A percentile compares a stretch with the other conserved stretches of the same genome.
Evolutionary conservation across 306 rosid species (phyloP).

Genomic region (Quercus gilva): DNA sequence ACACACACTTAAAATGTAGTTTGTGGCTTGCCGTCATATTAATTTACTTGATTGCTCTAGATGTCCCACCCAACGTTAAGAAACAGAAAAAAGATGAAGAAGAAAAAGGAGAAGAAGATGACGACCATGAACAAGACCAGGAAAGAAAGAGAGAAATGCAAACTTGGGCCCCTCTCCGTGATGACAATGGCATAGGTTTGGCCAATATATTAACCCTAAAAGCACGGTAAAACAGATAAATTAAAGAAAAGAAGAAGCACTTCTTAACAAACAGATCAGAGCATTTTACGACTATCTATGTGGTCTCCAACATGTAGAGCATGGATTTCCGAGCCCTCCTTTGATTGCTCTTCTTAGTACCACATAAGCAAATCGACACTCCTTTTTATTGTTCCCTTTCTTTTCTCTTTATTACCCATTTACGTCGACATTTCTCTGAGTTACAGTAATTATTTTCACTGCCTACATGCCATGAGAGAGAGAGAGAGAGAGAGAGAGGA

Average conservation of each 20-base stretch:
- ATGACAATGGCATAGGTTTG: background rate
- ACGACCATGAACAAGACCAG: conserved; percentile 29
- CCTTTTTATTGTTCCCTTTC: conserved; percentile 26
- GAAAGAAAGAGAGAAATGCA: conserved; percentile 29
- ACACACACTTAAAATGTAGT: background rate
- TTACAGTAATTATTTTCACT: conserved; percentile 38
- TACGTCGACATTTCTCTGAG: conserved; percentile 38
- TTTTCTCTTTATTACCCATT: conserved; percentile 42
- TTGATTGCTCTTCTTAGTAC: conserved; percentile 38
- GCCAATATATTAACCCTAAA: background rate
- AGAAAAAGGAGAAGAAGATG: conserved; percentile 33
- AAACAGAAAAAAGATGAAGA: conserved; percentile 14
- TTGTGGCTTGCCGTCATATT: no score
- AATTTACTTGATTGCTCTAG: background rate
- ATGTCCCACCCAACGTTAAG: conserved; percentile 25
- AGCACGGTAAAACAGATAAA: conserved; percentile 1
- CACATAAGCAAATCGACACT: conserved; percentile 1
- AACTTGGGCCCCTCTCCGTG: conserved; percentile 9
- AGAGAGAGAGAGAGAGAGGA: conserved; percentile 22
- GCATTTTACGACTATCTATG: conserved; percentile 28
- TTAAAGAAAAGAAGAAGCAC: background rate
- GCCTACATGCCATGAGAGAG: conserved; percentile 38
- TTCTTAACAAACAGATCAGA: conserved; percentile 1
- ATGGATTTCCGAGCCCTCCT: conserved; percentile 59
- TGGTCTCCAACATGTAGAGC: conserved; percentile 35